These are phyloP conservation scores for Alternaria viburni DNA, from an alignment of 2,329 filamentous ascomycete genomes.

Conservation along the genomic window DNA sequence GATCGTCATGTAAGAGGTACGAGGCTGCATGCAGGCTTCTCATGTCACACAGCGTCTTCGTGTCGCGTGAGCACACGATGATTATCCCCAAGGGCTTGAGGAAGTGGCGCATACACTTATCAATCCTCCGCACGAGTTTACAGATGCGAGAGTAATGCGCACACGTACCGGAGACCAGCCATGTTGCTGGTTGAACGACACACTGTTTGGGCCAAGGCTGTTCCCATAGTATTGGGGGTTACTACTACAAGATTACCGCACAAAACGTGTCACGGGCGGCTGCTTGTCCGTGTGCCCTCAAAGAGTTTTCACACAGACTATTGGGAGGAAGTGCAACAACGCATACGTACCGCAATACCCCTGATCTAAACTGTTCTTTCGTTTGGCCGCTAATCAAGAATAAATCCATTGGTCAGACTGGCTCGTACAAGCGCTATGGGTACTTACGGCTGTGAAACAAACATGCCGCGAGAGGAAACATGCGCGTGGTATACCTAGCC, in stretches of 20 bases:
- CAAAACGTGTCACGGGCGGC: not conserved
- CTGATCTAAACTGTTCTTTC: not conserved
- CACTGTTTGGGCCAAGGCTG: not conserved
- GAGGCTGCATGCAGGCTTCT: not conserved
- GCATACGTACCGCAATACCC: not conserved
- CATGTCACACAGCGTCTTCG: not conserved
- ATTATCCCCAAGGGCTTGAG: not conserved
- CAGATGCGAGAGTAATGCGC: not conserved
- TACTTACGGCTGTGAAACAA: conserved; percentile 3
- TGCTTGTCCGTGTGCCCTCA: not conserved
- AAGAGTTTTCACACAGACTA: not conserved
- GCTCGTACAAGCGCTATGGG: not conserved
- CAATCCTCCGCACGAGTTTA: not conserved
- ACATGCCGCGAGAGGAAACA: not conserved
- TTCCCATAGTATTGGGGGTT: not conserved
- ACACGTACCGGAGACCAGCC: not conserved
- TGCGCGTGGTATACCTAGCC: not conserved
- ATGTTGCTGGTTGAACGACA: not conserved
- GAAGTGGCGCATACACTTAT: not conserved
- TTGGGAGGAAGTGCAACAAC: not conserved
- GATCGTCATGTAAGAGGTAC: not conserved
- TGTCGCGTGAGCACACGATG: not conserved
- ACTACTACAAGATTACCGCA: not conserved
- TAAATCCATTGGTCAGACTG: not conserved
- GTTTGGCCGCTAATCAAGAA: not conserved